A percentile compares a stretch with the other conserved stretches of the same genome.
Evolutionary conservation across 2,329 filamentous ascomycete genomes (phyloP).

Genomic region (Phaeosphaeria sp.): DNA sequence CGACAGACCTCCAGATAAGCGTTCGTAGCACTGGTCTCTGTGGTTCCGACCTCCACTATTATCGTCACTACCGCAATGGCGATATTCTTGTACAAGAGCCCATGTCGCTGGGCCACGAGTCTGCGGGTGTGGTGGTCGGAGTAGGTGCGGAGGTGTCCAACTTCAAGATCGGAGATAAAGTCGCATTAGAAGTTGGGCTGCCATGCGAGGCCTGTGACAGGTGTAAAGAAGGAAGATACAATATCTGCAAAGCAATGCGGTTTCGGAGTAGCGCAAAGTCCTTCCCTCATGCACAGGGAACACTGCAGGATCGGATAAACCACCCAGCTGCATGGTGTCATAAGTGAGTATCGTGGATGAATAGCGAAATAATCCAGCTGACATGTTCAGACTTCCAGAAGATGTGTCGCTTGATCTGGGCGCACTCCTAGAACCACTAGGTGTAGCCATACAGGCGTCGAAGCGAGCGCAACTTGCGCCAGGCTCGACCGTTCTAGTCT

Average conservation of each 20-base stretch:
- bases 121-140: slow-evolving; percentile 77
- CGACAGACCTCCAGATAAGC: slow-evolving; percentile 67
- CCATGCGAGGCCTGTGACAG: slow-evolving; percentile 73
- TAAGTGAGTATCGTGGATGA: slow-evolving; percentile 39
- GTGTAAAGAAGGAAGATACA: slow-evolving; percentile 65
- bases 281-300: slow-evolving; percentile 70
- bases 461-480: slow-evolving; percentile 59
- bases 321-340: slow-evolving; percentile 68
- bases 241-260: slow-evolving; percentile 66
- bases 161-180: slow-evolving; percentile 77
- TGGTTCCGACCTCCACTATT: slow-evolving; percentile 82
- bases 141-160: slow-evolving; percentile 69
- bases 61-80: slow-evolving; percentile 84
- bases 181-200: slow-evolving; percentile 90
- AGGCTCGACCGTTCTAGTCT: slow-evolving; percentile 61
- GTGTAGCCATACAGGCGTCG: slow-evolving; percentile 67
- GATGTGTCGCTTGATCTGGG: slow-evolving; percentile 62
- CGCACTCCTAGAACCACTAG: slow-evolving; percentile 66
- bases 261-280: slow-evolving; percentile 67
- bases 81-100: slow-evolving; percentile 83
- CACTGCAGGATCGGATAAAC: slow-evolving; percentile 67
- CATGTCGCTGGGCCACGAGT: slow-evolving; percentile 81
- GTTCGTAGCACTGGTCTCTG: slow-evolving; percentile 73
- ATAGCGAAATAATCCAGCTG: slow-evolving; percentile 7
- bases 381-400: slow-evolving; percentile 53